Evolutionary conservation across 2,329 filamentous ascomycete genomes (phyloP), one percentile per base, ranked within the genome.

Genomic region (Paraphoma chrysanthemicola): DNA sequence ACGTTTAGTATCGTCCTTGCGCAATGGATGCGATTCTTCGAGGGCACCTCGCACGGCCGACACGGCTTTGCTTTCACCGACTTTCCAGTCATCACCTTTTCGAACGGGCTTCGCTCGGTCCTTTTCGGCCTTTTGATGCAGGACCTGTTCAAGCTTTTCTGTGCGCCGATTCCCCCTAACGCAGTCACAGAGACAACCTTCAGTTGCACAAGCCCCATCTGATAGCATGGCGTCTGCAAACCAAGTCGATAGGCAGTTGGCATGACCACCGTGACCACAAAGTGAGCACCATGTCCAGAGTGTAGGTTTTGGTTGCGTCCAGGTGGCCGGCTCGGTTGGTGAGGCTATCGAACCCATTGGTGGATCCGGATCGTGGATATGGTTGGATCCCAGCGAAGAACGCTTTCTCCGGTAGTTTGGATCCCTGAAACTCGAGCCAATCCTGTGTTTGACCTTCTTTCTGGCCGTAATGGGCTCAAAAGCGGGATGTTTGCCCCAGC

Each of bases 211-310:
- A 30, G 80, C 81, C 14, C 85, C 86, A 59, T 83, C 81, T 38
- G 79, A 77, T 31, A 79, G 61, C 12, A 45, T 70, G 17, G 79
- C 62, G 50, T 83, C 79, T 16, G 75, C 74, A 52, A 86, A 82
- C 86, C 86, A 88, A 12, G 79, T 78, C 7, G 77, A 78, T 30
- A 88, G 78, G 68, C 87, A 89, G 48, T 81, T 80, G 6, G 81
- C 75, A 66, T 89, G 87, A 2, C 83, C 85, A 39, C 83, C 81
- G 63, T 89, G 87, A 4, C 85, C 85, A 69, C 87, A 89, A 11
- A 82, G 77, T 64, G 86, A 79, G 69, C 87, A 89, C 77, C 81
- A 83, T 5, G 82, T 80, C 81, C 82, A 86, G 17, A 86, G 77
- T 6, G 67, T 69, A 42, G 74, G 64, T 46, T 66, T 60, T 54